phyloP scores from a whole-genome alignment of 2,329 filamentous ascomycete species.

The Neopestalotiopsis sp. region DNA sequence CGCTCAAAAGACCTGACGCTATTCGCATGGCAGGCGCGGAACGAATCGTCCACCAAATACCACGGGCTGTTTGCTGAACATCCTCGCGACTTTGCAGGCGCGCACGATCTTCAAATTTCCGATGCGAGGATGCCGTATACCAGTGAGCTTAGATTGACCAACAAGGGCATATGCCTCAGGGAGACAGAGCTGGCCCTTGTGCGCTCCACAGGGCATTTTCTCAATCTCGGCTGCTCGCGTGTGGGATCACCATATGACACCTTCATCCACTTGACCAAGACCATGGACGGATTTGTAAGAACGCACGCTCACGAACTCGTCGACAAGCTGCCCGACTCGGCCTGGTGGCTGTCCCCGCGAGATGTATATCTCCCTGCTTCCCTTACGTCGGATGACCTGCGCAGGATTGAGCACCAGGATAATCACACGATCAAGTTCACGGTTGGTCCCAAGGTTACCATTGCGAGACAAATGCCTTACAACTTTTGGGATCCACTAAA shows the following conservation, averaged over 20 bases:
- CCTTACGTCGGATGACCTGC: background rate
- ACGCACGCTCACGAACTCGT: background rate
- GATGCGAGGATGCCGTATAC: slow-evolving; percentile 6
- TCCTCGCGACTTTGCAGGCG: slow-evolving; percentile 7
- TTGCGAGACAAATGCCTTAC: background rate
- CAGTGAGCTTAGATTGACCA: slow-evolving; percentile 6
- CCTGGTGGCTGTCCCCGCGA: background rate
- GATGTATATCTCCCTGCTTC: slow-evolving; percentile 1
- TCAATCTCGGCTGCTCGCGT: slow-evolving; percentile 6
- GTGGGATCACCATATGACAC: background rate
- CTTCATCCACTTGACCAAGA: slow-evolving; percentile 2
- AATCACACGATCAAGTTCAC: background rate
- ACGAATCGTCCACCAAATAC: background rate
- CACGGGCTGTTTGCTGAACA: slow-evolving; percentile 5
- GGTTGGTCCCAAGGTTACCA: background rate
- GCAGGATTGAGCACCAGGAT: background rate
- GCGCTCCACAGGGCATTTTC: background rate
- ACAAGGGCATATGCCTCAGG: slow-evolving; percentile 8
- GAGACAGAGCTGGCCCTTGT: slow-evolving; percentile 5
- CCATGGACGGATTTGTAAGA: slow-evolving; percentile 10
- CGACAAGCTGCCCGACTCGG: background rate
- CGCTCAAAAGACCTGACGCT: slow-evolving; percentile 9
- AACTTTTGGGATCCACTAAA: slow-evolving; percentile 16
- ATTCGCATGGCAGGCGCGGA: slow-evolving; percentile 7
- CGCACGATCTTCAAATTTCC: background rate